These are phyloP conservation scores for Cucurbita argyrosperma DNA, from an alignment of 306 rosid genomes.

Conservation along the genomic window DNA sequence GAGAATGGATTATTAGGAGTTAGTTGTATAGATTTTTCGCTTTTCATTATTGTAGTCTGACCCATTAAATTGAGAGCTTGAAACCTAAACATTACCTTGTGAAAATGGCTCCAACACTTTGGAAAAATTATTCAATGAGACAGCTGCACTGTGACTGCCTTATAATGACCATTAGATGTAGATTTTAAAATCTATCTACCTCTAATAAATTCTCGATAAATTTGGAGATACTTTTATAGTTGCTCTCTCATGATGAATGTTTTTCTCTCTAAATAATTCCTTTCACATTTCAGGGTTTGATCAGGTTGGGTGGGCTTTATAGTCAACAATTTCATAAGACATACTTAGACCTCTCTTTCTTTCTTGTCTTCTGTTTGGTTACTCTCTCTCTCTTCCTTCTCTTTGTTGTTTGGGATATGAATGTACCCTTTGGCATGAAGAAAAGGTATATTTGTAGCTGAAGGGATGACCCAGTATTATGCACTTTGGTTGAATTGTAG, in stretches of 20 bases:
- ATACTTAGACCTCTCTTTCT: constrained; percentile 38
- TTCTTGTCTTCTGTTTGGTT: constrained; percentile 50
- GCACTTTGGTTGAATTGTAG: neutral
- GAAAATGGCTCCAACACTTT: neutral
- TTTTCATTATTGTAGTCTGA: neutral
- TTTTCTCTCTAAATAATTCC: neutral
- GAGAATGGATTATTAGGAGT: neutral
- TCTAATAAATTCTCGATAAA: too few species aligned
- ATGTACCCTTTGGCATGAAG: neutral
- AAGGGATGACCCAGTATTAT: neutral
- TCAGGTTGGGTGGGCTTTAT: constrained; percentile 43
- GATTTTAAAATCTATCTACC: neutral
- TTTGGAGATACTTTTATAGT: too few species aligned
- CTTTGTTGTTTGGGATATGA: neutral
- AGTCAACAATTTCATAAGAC: constrained; percentile 74
- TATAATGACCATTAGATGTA: neutral
- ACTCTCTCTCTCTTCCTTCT: neutral
- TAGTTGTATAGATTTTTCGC: too few species aligned
- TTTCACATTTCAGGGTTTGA: constrained; percentile 10
- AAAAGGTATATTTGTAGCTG: neutral
- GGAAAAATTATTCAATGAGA: too few species aligned
- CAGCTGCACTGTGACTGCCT: too few species aligned
- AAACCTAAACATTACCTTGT: neutral
- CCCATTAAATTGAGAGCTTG: neutral
- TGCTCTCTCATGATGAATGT: neutral